Evolutionary conservation across 176 grass and related monocot species (phyloP), one percentile per base, ranked within the genome.

Genomic region (Eragrostis nindensis): DNA sequence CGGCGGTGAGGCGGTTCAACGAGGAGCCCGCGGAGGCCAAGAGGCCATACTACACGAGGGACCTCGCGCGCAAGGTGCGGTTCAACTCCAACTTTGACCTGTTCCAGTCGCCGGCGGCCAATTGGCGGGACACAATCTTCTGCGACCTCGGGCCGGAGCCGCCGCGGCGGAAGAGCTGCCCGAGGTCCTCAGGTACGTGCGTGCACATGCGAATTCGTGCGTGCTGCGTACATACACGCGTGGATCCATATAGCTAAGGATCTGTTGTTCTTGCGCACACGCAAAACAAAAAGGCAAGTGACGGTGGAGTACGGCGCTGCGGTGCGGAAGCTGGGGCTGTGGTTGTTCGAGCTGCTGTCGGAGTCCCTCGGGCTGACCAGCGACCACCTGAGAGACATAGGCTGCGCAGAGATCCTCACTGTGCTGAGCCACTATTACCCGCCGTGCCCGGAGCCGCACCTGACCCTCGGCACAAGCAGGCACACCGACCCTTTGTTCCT

Each of bases 391-490:
- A 43, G 57, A 6, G 30, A 52, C 5, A 74, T 74, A 70, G 80
- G 70, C 14, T 64, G 69, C 45, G 70, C 29, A 44, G 0, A 21
- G 19, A 39, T 27, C 55, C 68, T 73, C 2, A 40, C 9, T 21
- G 56, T 22, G 43, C 43, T 32, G 41, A 25, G 87, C 82, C 87
- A 89, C 56, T 87, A 87, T 48, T 87, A 87, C 56, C 85, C 85
- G 29, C 78, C 77, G 50, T 87, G 85, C 71, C 85, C 85, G 26
- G 85, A 87, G 77, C 85, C 85, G 27, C 36, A 74, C 72, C 72
- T 74, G 11, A 74, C 72, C 21, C 71, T 74, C 50, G 71, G 71
- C 30, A 56, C 50, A 12, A 24, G 71, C 50, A 8, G 18, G 50
- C 71, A 74, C 71, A 55, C 71, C 49, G 71, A 74, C 29, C 10